Conservation (phyloP, 2,329 filamentous ascomycete species). For the Xylariaceae sp. region DNA sequence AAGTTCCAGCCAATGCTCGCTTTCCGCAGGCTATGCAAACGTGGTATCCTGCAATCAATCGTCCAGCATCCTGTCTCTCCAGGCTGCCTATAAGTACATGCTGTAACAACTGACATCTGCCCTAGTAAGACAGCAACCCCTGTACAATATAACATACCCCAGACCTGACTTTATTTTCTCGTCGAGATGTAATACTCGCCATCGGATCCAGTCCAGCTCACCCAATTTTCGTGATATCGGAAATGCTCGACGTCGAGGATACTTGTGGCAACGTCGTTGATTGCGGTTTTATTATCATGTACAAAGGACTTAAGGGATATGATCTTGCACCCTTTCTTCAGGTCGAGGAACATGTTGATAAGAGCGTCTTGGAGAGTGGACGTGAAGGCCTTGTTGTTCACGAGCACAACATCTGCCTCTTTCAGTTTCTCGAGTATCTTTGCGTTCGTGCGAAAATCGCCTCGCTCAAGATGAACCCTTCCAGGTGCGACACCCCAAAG, state of each 20-base stretch:
- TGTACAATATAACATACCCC: conserved; percentile 1
- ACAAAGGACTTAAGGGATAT: conserved; percentile 94
- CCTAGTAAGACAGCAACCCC: not conserved
- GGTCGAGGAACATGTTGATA: conserved; percentile 87
- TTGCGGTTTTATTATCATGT: conserved; percentile 77
- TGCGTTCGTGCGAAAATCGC: conserved; percentile 80
- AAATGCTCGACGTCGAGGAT: conserved; percentile 76
- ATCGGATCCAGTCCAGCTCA: conserved; percentile 89
- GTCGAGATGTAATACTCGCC: conserved; percentile 90
- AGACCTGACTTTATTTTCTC: conserved; percentile 60
- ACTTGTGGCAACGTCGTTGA: conserved; percentile 77
- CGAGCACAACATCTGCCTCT: conserved; percentile 91
- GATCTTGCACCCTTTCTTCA: conserved; percentile 89
- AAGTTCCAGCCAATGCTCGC: conserved; percentile 15
- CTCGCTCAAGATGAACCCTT: conserved; percentile 77
- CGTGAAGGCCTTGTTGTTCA: conserved; percentile 98
- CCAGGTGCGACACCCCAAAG: conserved; percentile 89
- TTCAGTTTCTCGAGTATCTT: conserved; percentile 76
- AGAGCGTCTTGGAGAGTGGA: conserved; percentile 84
- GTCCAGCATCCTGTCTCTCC: conserved; percentile 18
- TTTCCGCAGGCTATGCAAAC: conserved; percentile 15
- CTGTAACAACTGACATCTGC: conserved; percentile 22
- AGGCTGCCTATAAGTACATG: conserved; percentile 20
- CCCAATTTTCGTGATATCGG: conserved; percentile 71
- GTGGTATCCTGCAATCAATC: conserved; percentile 30